Evolutionary conservation across 2,329 filamentous ascomycete genomes (phyloP), one percentile per base, ranked within the genome.

Genomic region (Shiraia sp.): DNA sequence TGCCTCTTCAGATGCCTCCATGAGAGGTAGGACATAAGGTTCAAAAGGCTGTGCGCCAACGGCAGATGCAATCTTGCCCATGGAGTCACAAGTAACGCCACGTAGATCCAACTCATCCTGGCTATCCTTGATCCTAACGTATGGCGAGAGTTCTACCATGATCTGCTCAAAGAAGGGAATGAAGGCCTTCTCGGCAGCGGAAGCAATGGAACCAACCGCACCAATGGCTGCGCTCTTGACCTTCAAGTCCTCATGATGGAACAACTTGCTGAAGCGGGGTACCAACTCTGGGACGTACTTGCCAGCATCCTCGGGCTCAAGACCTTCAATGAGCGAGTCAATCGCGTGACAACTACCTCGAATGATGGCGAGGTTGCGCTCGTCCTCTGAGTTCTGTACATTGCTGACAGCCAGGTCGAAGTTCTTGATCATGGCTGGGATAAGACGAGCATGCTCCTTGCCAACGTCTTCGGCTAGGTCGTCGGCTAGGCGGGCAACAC

Each of bases 1-100:
- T 40, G 88, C 91, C 71, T 96, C 91, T 72, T 96, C 91, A 55
- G 89, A 96, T 10, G 92, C 87, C 61, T 86, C 80, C 88, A 99
- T 96, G 44, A 97, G 79, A 29, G 90, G 89, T 64, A 87, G 79
- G 25, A 97, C 91, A 65, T 92, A 97, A 10, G 88, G 88, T 75
- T 95, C 85, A 79, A 97, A 97, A 33, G 87, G 79, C 66, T 88
- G 80, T 25, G 88, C 76, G 14, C 93, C 93, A 45, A 96, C 92
- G 40, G 93, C 90, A 42, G 85, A 78, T 29, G 93, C 91, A 64
- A 97, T 95, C 69, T 91, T 90, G 44, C 91, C 92, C 78, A 99
- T 87, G 16, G 91, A 85, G 74, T 99, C 93, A 57, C 89, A 90
- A 27, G 95, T 90, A 42, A 90, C 88, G 56, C 89, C 90, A 57